Base-by-base conservation (phyloP, 2,329 filamentous ascomycete species). In the Sphaerulina populicola region DNA sequence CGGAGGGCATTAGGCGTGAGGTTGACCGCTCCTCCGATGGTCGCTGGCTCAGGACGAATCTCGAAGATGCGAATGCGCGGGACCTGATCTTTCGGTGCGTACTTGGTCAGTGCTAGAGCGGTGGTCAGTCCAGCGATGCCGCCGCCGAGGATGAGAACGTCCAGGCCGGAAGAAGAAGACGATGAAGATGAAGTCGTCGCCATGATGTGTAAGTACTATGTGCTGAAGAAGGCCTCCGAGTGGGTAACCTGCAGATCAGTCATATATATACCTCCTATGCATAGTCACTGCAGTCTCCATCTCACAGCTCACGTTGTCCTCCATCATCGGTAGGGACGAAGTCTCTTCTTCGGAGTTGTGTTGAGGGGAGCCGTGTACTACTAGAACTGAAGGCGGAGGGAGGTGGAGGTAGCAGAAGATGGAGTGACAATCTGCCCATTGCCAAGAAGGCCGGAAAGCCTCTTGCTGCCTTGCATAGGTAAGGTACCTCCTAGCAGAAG, bases 111-210 rank as follows among this genome's bases (percentile, higher is more conserved):
- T 10, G 74, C 68, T 39, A 77, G 66, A 14, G 77, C 75, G 39
- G 74, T 72, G 12, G 73, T 66, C 27, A 78, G 69, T 35, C 76
- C 77, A 14, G 75, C 71, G 23, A 77, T 74, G 21, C 76, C 76
- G 6, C 72, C 75, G 36, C 76, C 76, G 41, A 79, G 66, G 49
- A 79, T 72, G 56, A 77, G 70, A 53, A 75, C 68, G 51, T 72
- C 56, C 18, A 67, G 55, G 47, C 60, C 63, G 36, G 62, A 58
- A 33, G 55, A 49, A 23, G 31, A 3, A 3, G 21, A 23, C 3
- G 21, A 3, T 23, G 21, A 23, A 23, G 23, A 6, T 27, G 62
- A 63, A 45, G 61, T 58, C 43, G 59, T 60, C 33, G 64, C 62
- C 63, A 64, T 65, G 37, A 12, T 30, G 38, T 15, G 15, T 18